These are phyloP conservation scores for Apiosordaria backusii DNA, from an alignment of 495 filamentous ascomycete species.

Conservation along the genomic window DNA sequence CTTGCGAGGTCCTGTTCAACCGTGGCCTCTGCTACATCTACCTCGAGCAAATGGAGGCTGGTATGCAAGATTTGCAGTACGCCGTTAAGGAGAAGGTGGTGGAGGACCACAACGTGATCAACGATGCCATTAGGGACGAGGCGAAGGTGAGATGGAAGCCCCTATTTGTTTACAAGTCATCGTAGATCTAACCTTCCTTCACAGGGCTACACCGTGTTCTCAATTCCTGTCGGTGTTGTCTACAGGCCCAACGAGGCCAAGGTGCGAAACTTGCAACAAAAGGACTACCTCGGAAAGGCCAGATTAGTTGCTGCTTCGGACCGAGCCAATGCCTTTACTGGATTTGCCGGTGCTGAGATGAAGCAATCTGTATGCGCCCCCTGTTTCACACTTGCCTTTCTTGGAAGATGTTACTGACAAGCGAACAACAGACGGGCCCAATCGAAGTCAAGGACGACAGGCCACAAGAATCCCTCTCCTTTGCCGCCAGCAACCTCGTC, in stretches of 20 bases:
- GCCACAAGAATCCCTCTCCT: constrained; percentile 74
- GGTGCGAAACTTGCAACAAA: constrained; percentile 94
- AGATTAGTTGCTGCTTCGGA: constrained; percentile 91
- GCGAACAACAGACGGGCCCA: constrained; percentile 14
- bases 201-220: constrained; percentile 98
- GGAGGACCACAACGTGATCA: constrained; percentile 93
- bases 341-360: constrained; percentile 70
- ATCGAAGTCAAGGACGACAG: constrained; percentile 62
- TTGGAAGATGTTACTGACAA: background rate
- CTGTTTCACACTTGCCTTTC: background rate
- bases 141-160: constrained; percentile 64
- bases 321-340: constrained; percentile 67
- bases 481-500: constrained; percentile 85
- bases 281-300: constrained; percentile 95
- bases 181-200: constrained; percentile 27
- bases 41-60: constrained; percentile 81
- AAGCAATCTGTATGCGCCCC: constrained; percentile 51
- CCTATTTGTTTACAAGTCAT: background rate
- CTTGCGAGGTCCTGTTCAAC: constrained; percentile 98
- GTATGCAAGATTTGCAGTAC: constrained; percentile 86
- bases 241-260: constrained; percentile 97
- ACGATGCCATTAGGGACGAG: constrained; percentile 89
- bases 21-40: constrained; percentile 97
- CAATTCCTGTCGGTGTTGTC: constrained; percentile 90
- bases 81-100: constrained; percentile 96